Base-by-base conservation (phyloP, 441 rosid genomes). In the Populus hybrid region DNA sequence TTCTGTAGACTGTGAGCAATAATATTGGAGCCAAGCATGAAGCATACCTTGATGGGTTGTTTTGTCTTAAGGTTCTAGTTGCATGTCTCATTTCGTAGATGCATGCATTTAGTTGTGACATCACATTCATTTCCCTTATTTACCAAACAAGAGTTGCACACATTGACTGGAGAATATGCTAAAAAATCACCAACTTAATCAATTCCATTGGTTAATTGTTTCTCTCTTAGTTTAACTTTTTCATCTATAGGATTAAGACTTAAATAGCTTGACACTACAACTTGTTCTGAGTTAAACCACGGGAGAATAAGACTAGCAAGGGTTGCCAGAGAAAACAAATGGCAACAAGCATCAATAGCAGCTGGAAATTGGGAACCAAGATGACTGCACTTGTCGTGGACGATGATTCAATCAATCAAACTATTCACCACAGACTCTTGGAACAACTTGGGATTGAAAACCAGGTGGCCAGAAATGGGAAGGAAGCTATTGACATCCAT, bases 401-500 rank as follows among this genome's bases (percentile, higher is more conserved):
- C 70, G 94, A 93, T 53, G 78, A 78, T 81, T 75, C 65, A n/a
- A 83, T 87, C 20, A 88, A 76, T 72, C 89, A 83, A 75, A 83
- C 26, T 23, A 81, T 91, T 53, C 96, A 93, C 77, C 85, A 81
- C 26, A 86, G 72, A 71, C 83, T 92, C 3, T 36, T 92, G 69
- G 70, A 85, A 35, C 86, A 85, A 70, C 83, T 93, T 8, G 87
- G 89, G 9, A 81, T 95, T 0, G 74, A 84, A 76, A 87, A 83
- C 78, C 85, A 86, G 42, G 88, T 81, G 2, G 96, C 83, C 3
- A 71, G 24, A 3, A 90, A 93, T 28, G 99, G 98, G 10, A 85
- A 92, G 77, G 94, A 93, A 85, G 98, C 97, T 2, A 83, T 95
- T 2, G 95, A 91, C 6, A 78, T 86, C 36, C 91, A 89, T 74